Evolutionary conservation across 345 rosid species (phyloP), one percentile per base, ranked within the genome.

Genomic region (Passiflora organensis): DNA sequence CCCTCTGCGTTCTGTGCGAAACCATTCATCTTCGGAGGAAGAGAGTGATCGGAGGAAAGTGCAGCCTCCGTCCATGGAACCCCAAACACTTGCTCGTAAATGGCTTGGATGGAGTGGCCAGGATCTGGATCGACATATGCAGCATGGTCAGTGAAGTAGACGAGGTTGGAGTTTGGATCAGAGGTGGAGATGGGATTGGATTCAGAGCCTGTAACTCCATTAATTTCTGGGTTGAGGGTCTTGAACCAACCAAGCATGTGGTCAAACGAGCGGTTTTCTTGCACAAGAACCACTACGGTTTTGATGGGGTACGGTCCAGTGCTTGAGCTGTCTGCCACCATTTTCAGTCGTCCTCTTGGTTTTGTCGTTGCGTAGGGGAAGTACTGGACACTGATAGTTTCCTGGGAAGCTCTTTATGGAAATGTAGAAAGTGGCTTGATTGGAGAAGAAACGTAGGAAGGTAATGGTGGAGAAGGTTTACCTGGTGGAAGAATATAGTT

Each of bases 201-300:
- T 63, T 90, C 87, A 0, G 87, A 65, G 25, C 85, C 89, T 0
- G 82, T 72, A 13, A 81, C 87, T 18, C 97, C 97, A 45, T 87
- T 76, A 56, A 90, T 85, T 55, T 85, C 83, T 2, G 74, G 84
- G 75, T 90, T 83, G 43, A 85, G 55, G 18, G 82, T 68, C 41
- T 87, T 90, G 66, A 84, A 74, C 97, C 97, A 87, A 13, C 97
- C 97, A 6, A 90, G 72, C 34, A 78, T 81, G 80, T 90, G 97
- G 62, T 90, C 97, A 49, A 90, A 90, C 32, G 97, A 90, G 13
- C 95, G 91, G 78, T 87, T 90, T 55, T 90, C 97, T 69, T 82
- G 97, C 45, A 87, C 89, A 41, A 90, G 70, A 25, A 90, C 82
- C 13, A 90, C 95, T 15, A 87, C 72, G 32, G 90, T 85, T 76